Evolutionary conservation across 768 basidiomycete genomes (phyloP).

Genomic region (Holtermannia corniformis): DNA sequence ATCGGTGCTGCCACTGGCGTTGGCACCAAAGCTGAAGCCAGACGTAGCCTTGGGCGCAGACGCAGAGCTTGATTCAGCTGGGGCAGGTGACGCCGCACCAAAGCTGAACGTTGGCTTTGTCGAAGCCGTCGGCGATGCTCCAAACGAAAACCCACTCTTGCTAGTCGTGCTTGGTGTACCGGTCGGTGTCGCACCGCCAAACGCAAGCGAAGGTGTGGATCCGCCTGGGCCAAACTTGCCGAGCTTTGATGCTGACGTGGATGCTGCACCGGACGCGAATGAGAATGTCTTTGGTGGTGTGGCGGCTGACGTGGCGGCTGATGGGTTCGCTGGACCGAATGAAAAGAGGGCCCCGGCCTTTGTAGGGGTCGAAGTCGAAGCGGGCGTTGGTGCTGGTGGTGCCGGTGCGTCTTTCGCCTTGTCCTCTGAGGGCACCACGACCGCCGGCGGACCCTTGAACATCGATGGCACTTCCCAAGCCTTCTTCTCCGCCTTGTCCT

Average conservation of each 20-base stretch:
- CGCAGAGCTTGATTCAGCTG: slow-evolving; percentile 5
- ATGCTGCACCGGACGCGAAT: slow-evolving; percentile 5
- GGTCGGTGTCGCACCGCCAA: slow-evolving; percentile 25
- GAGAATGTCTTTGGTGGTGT: slow-evolving; percentile 19
- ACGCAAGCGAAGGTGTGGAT: slow-evolving; percentile 24
- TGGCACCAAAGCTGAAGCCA: slow-evolving; percentile 11
- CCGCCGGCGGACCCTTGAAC: neutral
- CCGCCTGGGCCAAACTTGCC: slow-evolving; percentile 37
- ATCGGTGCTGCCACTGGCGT: neutral
- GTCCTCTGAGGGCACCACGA: neutral
- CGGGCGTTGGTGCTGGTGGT: slow-evolving; percentile 9
- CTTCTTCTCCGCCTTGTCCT: neutral
- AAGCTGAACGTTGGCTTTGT: neutral
- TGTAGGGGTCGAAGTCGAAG: slow-evolving; percentile 2
- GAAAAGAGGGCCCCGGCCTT: slow-evolving; percentile 18
- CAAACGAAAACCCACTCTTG: neutral
- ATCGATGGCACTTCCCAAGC: neutral
- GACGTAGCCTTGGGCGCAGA: slow-evolving; percentile 10
- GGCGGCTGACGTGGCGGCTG: neutral
- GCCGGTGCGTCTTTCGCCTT: slow-evolving; percentile 2
- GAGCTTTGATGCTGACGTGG: slow-evolving; percentile 16
- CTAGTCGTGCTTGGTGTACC: neutral
- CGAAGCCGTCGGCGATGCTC: neutral
- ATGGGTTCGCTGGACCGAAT: slow-evolving; percentile 26
- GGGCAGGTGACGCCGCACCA: neutral